Evolutionary conservation across 2,329 filamentous ascomycete genomes (phyloP), one percentile per base, ranked within the genome.

Genomic region (Capronia epimyces): DNA sequence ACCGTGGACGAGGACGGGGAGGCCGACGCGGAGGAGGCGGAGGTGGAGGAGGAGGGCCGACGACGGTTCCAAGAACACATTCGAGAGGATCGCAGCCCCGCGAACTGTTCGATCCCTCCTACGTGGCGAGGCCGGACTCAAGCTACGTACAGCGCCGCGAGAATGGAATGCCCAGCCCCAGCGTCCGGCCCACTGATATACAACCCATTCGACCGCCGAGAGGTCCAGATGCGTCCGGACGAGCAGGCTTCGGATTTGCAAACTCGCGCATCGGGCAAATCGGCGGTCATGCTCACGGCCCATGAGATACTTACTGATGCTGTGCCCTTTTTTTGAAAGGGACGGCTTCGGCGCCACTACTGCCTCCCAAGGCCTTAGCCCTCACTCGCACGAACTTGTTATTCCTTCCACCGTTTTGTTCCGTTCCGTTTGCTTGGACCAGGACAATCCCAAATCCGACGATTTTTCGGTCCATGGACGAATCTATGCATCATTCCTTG

Each of bases 101-200:
- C 43, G 85, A 89, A 63, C 75, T 95, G 1, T 95, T 82, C 67
- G 89, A 95, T 62, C 88, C 89, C 0, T 81, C 78, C 29, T 88
- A 84, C 64, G 73, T 81, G 12, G 71, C 80, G 2, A 89, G 81
- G 62, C 80, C 83, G 0, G 81, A 78, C 20, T 76, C 76, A 13
- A 65, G 69, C 21, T 70, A 68, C 56, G 57, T 71, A 22, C 73
- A 74, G 60, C 71, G 68, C 55, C 72, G 67, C 53, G 69, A 71
- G 59, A 71, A 61, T 46, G 62, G 53, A 5, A 16, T 39, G 24
- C n/a, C 39, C 20, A 42, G 22, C 12, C 39, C 20, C n/a, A 20
- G 34, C 34, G 3, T 18, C 7, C 20, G 39, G 5, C 46, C 37
- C 59, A 39, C 63, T 60, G 46, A 57, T 43, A 43, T 57, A 50